Evolutionary conservation across 2,329 filamentous ascomycete genomes (phyloP), one percentile per base, ranked within the genome.

Genomic region (Aspergillus sp.): DNA sequence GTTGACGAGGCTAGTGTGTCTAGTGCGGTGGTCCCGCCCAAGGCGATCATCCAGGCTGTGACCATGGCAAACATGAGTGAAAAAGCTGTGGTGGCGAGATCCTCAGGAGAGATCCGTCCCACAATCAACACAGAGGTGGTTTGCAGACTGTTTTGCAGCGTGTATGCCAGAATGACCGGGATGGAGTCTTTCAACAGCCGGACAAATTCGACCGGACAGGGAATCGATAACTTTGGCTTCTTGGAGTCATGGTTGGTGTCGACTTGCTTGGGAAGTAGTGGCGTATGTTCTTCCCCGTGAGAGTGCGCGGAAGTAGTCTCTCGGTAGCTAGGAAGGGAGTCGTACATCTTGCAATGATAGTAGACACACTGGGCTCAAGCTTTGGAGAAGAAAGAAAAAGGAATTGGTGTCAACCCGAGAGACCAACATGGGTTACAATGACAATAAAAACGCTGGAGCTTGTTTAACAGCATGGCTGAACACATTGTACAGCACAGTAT

Each of bases 1-100:
- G 88, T 89, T 50, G 89, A 91, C 0, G 91, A 93, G 2, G 91
- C 91, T 23, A 96, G 80, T 0, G 92, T 96, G 73, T 96, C 92
- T 47, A 96, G 83, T 0, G 92, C 92, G 1, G 91, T 96, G 0
- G 91, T 93, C 7, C 92, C 92, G 28, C 92, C 92, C 4, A 96
- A 84, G 0, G 89, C 92, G 61, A 96, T 90, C 39, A 96, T 84
- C 91, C 92, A 96, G 0, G 88, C 92, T 0, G 91, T 92, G 21
- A 90, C 88, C 90, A 94, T 92, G 57, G 92, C 92, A 68, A 96
- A 96, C 92, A 96, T 96, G 80, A 95, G 94, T 2, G 90, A 91
- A 70, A 96, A 96, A 0, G 92, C 91, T 1, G 91, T 89, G 0
- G 89, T 91, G 0, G 92, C 91, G 6, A 96, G 79, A 1, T 91